A percentile compares a stretch with the other conserved stretches of the same genome.
phyloP scores from a whole-genome alignment of 2,329 filamentous ascomycete species.

The Pseudogymnoascus sp. region DNA sequence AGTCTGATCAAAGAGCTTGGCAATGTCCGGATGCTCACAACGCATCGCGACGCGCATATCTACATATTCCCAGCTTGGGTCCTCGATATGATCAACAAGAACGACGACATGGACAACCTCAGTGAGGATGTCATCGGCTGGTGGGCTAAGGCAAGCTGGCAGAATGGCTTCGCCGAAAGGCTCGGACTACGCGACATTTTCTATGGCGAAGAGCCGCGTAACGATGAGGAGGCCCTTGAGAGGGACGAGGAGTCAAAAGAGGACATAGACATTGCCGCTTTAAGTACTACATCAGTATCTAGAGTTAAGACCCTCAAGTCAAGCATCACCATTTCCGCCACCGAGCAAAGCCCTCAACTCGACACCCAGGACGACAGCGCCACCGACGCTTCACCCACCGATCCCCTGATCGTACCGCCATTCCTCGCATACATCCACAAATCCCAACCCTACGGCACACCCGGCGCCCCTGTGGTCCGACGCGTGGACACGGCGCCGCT shows the following conservation, averaged over 20 bases:
- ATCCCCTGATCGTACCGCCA: constrained; percentile 51
- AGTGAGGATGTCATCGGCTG: constrained; percentile 87
- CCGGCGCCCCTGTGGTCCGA: constrained; percentile 58
- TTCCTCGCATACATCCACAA: constrained; percentile 79
- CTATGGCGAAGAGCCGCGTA: constrained; percentile 34
- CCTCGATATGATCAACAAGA: constrained; percentile 69
- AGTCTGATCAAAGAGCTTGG: constrained; percentile 67
- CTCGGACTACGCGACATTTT: constrained; percentile 63
- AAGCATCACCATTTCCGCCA: constrained; percentile 7
- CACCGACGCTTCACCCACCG: constrained; percentile 10
- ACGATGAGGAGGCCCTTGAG: constrained; percentile 28
- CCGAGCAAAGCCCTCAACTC: constrained; percentile 9
- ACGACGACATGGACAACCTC: constrained; percentile 77
- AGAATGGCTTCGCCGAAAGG: constrained; percentile 69
- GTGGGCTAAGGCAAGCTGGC: constrained; percentile 95
- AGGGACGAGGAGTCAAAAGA: constrained; percentile 22
- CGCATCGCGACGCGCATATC: constrained; percentile 83
- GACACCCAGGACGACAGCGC: constrained; percentile 12
- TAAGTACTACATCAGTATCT: constrained; percentile 27
- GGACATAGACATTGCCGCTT: constrained; percentile 21
- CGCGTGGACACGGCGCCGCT: constrained; percentile 82
- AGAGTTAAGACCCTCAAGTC: constrained; percentile 11
- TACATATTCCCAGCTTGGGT: constrained; percentile 94
- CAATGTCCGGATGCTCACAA: constrained; percentile 69
- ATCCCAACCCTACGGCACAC: constrained; percentile 28